A percentile compares a stretch with the other conserved stretches of the same genome.
These are phyloP conservation scores for Ploettnerulaceae sp. DNA, from an alignment of 2,329 filamentous ascomycete species.

Conservation along the genomic window DNA sequence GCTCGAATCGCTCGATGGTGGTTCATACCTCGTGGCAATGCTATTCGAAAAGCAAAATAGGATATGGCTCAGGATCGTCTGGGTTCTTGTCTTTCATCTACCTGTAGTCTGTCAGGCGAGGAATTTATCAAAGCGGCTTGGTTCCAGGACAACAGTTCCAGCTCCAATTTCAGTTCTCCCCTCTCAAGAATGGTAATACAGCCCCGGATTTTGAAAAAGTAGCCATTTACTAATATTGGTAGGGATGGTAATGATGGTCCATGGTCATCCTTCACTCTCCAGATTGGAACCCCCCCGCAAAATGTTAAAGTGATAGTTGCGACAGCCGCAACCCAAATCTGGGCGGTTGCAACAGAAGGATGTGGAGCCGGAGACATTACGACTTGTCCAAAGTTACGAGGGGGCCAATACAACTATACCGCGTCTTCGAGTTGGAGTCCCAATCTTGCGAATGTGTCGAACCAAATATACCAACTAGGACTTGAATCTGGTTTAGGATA, in stretches of 20 bases:
- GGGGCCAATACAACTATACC: conserved; percentile 50
- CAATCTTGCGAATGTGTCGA: conserved; percentile 33
- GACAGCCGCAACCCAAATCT: conserved; percentile 64
- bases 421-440: conserved; percentile 50
- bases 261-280: conserved; percentile 65
- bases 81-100: background rate
- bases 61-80: background rate
- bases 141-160: conserved; percentile 6
- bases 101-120: background rate
- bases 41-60: background rate
- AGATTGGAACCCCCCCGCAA: conserved; percentile 48
- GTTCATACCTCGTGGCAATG: conserved; percentile 4
- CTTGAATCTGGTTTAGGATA: conserved; percentile 16
- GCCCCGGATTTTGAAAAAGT: no score
- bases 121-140: background rate
- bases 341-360: conserved; percentile 55
- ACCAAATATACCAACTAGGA: conserved; percentile 29
- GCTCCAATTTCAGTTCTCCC: conserved; percentile 16
- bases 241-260: conserved; percentile 60
- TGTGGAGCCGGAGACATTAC: conserved; percentile 41
- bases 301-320: conserved; percentile 53
- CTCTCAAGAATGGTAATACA: conserved; percentile 21
- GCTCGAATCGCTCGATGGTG: conserved; percentile 3
- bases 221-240: conserved; percentile 5
- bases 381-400: conserved; percentile 51